Conservation (phyloP, 2,329 filamentous ascomycete species). For the Gnomoniopsis sp. region DNA sequence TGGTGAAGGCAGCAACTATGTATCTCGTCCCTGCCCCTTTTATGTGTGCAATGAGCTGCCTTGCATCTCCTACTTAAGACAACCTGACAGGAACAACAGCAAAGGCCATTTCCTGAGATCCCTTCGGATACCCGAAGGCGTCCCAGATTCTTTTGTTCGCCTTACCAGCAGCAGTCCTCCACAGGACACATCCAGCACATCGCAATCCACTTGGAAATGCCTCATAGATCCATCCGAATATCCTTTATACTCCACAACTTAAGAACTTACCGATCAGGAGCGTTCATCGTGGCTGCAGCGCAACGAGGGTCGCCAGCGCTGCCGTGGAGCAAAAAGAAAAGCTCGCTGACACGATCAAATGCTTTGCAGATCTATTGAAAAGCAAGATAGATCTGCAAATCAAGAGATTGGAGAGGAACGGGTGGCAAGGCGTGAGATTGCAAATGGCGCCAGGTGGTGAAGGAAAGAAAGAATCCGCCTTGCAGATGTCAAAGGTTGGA, state of each 20-base stretch:
- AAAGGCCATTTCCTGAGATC: no score
- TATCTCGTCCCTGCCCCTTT: no score
- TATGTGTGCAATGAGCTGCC: no score
- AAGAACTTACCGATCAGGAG: constrained; percentile 50
- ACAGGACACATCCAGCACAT: not conserved
- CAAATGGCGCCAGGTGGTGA: not conserved
- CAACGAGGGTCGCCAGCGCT: not conserved
- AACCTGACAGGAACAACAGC: no score
- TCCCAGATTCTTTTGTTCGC: no score
- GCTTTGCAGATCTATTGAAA: not conserved
- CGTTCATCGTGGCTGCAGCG: constrained; percentile 44
- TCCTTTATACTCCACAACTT: no score
- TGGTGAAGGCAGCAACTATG: no score
- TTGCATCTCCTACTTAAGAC: no score
- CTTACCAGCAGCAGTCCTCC: not conserved
- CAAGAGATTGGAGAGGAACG: not conserved
- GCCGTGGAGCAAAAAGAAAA: not conserved
- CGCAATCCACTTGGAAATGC: not conserved
- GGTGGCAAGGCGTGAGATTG: not conserved
- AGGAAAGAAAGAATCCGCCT: not conserved
- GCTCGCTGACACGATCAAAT: not conserved
- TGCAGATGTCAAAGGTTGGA: not conserved
- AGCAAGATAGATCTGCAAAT: not conserved
- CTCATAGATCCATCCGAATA: no score
- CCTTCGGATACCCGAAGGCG: no score